A percentile compares a stretch with the other conserved stretches of the same genome.
Evolutionary conservation across 331 rosid genomes (phyloP).

Genomic region (Prunus yedoensis): DNA sequence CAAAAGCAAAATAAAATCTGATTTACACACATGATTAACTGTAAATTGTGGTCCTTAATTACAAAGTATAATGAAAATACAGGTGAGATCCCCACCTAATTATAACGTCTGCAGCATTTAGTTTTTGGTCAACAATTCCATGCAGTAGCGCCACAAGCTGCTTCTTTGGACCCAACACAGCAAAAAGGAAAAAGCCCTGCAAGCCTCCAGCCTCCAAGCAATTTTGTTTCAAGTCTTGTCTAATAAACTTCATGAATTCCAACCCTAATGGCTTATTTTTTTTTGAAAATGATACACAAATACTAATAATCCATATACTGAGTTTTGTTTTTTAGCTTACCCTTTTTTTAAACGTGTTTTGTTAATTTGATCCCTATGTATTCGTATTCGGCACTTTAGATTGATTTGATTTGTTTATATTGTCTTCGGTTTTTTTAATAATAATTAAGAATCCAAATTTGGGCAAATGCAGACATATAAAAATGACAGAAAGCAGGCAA

Average conservation of each 20-base stretch:
- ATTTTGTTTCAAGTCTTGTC: background rate
- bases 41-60: background rate
- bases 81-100: background rate
- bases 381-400: no score
- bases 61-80: background rate
- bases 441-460: background rate
- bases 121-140: slow-evolving; percentile 10
- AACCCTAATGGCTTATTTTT: no score
- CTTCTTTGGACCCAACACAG: background rate
- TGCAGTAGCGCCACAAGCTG: background rate
- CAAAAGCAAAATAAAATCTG: no score
- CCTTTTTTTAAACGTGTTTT: background rate
- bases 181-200: background rate
- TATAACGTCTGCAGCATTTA: background rate
- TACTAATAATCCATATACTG: no score
- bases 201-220: background rate
- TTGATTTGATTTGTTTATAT: no score
- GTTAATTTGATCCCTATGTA: background rate
- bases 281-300: no score
- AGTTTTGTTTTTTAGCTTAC: background rate
- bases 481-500: background rate
- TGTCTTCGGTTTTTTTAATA: no score
- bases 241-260: no score
- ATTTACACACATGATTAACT: no score
- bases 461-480: background rate